Evolutionary conservation across 257 asterid genomes (phyloP), one percentile per base, ranked within the genome.

Genomic region (Fraxinus cuspidata): DNA sequence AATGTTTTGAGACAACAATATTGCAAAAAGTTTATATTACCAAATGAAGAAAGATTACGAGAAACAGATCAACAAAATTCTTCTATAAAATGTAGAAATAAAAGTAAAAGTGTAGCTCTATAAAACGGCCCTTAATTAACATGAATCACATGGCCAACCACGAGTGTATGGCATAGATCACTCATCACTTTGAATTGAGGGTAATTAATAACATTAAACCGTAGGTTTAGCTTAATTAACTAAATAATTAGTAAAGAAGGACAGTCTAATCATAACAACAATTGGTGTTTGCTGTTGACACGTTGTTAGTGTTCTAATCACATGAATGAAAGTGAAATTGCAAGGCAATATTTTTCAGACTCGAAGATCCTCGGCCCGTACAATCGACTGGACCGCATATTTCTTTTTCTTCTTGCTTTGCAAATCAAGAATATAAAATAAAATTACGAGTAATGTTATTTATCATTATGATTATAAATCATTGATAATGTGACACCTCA

Each of bases 111-210:
- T 7, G 4, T 35, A 35, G 60, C 5, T 19, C 2, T 21, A 16
- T 0, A 0, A 0, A 40, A 40, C 16, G 0, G 3, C 0, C 49
- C 3, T 71, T 64, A 32, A 60, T 63, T 25, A 37, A 69, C 80
- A 78, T 34, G 32, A 5, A 44, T 73, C 86, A 79, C 86, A 79
- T 83, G 83, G 66, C 65, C 78, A 21, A 19, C 13, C 28, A 23
- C 65, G 65, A n/a, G 65, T 72, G 60, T 38, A 72, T 38, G 73
- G 51, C 31, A 77, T 77, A 78, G 35, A n/a, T 58, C 66, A n/a
- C 70, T 25, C 82, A 49, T 19, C 70, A 75, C 38, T 19, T 75
- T 7, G 65, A 74, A 40, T 75, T 58, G 67, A 47, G 56, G 42
- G 64, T 63, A 31, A 35, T 73, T 58, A 68, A 58, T 68, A 29